These are phyloP conservation scores for Thymus mandschuricus DNA, from an alignment of 257 asterid species.

Conservation along the genomic window DNA sequence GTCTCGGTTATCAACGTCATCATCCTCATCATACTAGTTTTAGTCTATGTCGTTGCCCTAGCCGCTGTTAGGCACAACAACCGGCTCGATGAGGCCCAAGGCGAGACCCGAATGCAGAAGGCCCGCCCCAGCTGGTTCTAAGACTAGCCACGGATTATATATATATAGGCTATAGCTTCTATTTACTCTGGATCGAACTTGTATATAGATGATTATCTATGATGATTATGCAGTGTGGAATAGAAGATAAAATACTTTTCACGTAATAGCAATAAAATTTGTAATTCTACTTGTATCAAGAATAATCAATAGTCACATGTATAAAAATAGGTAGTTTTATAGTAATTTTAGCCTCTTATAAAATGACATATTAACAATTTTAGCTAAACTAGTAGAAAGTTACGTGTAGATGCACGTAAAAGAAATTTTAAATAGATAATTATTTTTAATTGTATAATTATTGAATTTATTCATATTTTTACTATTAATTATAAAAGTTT, in stretches of 20 bases:
- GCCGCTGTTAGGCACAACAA: slow-evolving; percentile 81
- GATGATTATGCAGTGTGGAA: background rate
- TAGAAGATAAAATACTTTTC: background rate
- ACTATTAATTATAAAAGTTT: too few relatives aligned
- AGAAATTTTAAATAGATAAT: too few relatives aligned
- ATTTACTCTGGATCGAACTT: background rate
- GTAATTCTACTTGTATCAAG: background rate
- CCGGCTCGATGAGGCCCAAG: slow-evolving; percentile 58
- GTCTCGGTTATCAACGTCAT: slow-evolving; percentile 74
- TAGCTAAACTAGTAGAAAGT: too few relatives aligned
- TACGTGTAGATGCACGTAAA: too few relatives aligned
- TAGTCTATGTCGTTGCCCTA: slow-evolving; percentile 61
- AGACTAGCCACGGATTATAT: background rate
- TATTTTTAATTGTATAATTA: too few relatives aligned
- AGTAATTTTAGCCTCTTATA: too few relatives aligned
- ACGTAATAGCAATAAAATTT: background rate
- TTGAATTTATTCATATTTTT: too few relatives aligned
- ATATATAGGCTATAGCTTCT: background rate
- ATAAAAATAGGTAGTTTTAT: too few relatives aligned
- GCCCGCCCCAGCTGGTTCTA: slow-evolving; percentile 31
- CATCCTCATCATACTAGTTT: slow-evolving; percentile 62
- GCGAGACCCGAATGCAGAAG: slow-evolving; percentile 51
- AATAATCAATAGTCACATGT: too few relatives aligned
- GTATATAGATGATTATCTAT: background rate
- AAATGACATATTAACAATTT: too few relatives aligned